A percentile compares a stretch with the other conserved stretches of the same genome.
Evolutionary conservation across 495 filamentous ascomycete species (phyloP).

Genomic region (Physcia stellaris): DNA sequence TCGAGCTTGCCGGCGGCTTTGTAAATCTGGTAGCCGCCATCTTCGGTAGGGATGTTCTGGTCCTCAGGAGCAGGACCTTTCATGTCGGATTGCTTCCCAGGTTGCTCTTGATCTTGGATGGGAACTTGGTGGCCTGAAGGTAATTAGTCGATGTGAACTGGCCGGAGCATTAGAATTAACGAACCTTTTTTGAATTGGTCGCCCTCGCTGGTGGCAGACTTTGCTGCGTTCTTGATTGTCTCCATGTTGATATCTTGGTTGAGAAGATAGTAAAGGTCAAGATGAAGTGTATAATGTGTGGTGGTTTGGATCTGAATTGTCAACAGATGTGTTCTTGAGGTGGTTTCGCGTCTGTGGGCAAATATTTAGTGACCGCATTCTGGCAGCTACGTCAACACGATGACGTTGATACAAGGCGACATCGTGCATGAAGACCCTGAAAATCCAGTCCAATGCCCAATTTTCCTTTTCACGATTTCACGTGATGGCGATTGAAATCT

Average conservation of each 20-base stretch:
- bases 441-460: too few species aligned
- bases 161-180: conserved; percentile 1
- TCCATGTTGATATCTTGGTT: conserved; percentile 13
- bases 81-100: conserved; percentile 55
- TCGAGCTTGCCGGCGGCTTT: conserved; percentile 64
- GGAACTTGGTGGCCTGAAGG: conserved; percentile 51
- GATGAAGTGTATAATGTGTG: not conserved
- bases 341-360: not conserved
- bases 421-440: too few species aligned
- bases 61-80: conserved; percentile 45
- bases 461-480: too few species aligned
- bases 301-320: not conserved
- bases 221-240: conserved; percentile 13
- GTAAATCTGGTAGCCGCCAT: conserved; percentile 60
- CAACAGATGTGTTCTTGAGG: not conserved
- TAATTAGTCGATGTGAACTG: conserved; percentile 3
- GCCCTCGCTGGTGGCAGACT: conserved; percentile 22
- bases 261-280: not conserved
- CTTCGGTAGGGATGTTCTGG: conserved; percentile 54
- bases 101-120: conserved; percentile 51
- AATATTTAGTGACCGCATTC: not conserved
- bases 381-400: conserved; percentile 1
- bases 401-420: too few species aligned
- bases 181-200: conserved; percentile 42
- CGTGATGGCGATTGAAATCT: too few species aligned